phyloP scores from a whole-genome alignment of 306 rosid genomes.

The Nissolia schottii region DNA sequence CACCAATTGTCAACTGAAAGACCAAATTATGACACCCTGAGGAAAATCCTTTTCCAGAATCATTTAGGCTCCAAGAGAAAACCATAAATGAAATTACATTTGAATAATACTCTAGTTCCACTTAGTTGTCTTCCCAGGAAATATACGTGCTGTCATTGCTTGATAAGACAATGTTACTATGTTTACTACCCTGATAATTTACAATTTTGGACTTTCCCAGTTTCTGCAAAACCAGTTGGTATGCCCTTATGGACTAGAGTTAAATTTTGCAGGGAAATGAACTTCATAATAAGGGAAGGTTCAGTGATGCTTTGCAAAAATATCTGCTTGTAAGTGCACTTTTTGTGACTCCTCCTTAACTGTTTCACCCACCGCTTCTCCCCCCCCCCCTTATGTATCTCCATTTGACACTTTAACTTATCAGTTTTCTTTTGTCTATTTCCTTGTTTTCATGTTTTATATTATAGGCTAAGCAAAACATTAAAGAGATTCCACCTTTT shows the following conservation, averaged over 20 bases:
- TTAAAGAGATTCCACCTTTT: constrained; percentile 57
- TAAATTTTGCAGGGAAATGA: constrained; percentile 72
- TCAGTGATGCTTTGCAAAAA: constrained; percentile 65
- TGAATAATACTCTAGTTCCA: not conserved
- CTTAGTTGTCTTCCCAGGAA: not conserved
- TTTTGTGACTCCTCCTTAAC: constrained; percentile 5
- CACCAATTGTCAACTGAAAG: not conserved
- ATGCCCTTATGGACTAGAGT: constrained; percentile 27
- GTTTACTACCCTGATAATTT: not conserved
- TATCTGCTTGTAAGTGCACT: constrained; percentile 63
- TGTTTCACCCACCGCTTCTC: not conserved
- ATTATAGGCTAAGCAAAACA: constrained; percentile 83
- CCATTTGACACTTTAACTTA: not conserved
- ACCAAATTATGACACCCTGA: not conserved
- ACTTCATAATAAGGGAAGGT: constrained; percentile 79
- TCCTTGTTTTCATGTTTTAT: constrained; percentile 21
- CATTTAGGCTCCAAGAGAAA: not conserved
- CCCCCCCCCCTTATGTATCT: not conserved
- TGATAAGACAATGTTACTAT: not conserved
- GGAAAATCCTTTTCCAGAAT: not conserved
- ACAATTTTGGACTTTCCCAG: not conserved
- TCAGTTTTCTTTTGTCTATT: not conserved
- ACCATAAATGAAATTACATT: not conserved
- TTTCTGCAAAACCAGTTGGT: constrained; percentile 11
- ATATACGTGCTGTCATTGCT: not conserved